These are phyloP conservation scores for Trypanosoma grayi DNA, from an alignment of 208 protist species.

Conservation along the genomic window DNA sequence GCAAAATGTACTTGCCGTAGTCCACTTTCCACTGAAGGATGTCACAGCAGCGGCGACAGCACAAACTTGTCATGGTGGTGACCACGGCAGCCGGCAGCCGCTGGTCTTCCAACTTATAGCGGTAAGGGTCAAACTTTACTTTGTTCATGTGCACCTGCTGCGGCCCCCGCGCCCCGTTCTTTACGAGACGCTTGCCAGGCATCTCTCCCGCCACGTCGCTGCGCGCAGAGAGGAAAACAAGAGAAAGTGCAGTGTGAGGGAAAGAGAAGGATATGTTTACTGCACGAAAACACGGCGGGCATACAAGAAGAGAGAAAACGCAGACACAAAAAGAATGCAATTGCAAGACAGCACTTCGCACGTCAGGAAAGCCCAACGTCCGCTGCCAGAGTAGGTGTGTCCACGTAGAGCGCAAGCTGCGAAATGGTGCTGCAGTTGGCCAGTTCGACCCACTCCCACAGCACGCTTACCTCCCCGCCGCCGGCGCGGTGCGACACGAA, in stretches of 20 bases:
- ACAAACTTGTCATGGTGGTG: slow-evolving; percentile 67
- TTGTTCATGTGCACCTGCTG: slow-evolving; percentile 73
- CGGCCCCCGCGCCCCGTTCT: slow-evolving; percentile 34
- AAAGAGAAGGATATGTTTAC: not conserved
- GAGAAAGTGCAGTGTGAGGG: not conserved
- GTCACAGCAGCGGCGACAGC: slow-evolving; percentile 79
- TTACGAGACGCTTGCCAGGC: slow-evolving; percentile 41
- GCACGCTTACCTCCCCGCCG: not conserved
- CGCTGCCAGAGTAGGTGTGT: not conserved
- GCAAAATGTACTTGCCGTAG: slow-evolving; percentile 80
- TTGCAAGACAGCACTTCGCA: too few species aligned
- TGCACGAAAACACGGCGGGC: not conserved
- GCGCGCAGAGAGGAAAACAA: not conserved
- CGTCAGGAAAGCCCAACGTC: not conserved
- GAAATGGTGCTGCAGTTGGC: slow-evolving; percentile 20
- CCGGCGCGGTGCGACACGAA: slow-evolving; percentile 11
- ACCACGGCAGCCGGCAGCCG: slow-evolving; percentile 32
- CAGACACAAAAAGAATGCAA: too few species aligned
- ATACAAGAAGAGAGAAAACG: slow-evolving; percentile 9
- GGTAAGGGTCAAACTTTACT: slow-evolving; percentile 77
- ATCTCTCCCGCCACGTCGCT: not conserved
- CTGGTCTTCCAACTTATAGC: slow-evolving; percentile 76
- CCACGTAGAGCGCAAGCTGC: slow-evolving; percentile 19
- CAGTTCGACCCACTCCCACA: slow-evolving; percentile 28
- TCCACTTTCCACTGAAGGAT: slow-evolving; percentile 89